These are phyloP conservation scores for Mucor mucedo DNA, from an alignment of 371 early-diverging fungal genomes.

Conservation along the genomic window DNA sequence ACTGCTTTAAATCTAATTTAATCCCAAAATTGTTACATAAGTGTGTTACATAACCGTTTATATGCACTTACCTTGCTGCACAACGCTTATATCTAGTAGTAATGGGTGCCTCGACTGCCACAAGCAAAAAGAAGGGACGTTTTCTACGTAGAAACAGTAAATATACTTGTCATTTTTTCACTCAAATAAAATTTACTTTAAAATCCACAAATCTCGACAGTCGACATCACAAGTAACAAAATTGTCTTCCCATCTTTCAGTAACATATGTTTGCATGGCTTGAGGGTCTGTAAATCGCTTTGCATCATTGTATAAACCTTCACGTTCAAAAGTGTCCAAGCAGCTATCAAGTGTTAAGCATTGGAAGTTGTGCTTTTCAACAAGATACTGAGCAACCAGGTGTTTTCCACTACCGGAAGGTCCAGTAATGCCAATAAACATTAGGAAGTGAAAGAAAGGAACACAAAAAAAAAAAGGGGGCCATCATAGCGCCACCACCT, in stretches of 20 bases:
- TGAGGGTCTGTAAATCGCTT: conserved; percentile 50
- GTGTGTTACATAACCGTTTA: background rate
- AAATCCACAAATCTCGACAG: conserved; percentile 28
- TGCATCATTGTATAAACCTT: conserved; percentile 15
- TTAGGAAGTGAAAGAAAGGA: conserved; percentile 23
- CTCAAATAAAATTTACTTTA: conserved; percentile 31
- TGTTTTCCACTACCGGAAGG: conserved; percentile 77
- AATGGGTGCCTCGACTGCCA: conserved; percentile 84
- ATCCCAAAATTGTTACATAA: background rate
- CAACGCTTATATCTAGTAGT: conserved; percentile 69
- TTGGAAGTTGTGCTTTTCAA: conserved; percentile 57
- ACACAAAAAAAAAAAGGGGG: background rate
- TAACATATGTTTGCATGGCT: conserved; percentile 63
- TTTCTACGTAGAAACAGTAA: conserved; percentile 53
- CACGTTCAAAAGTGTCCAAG: conserved; percentile 3
- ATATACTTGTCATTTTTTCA: background rate
- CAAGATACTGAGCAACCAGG: conserved; percentile 67
- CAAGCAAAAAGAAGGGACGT: conserved; percentile 87
- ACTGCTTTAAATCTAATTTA: conserved; percentile 2
- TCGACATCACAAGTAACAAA: conserved; percentile 76
- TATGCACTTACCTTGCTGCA: conserved; percentile 33
- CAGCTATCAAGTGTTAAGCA: conserved; percentile 20
- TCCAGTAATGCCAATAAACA: conserved; percentile 84
- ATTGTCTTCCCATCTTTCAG: conserved; percentile 69
- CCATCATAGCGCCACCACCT: no score